phyloP scores from a whole-genome alignment of 2,329 filamentous ascomycete genomes.

The Xylariaceae sp. region DNA sequence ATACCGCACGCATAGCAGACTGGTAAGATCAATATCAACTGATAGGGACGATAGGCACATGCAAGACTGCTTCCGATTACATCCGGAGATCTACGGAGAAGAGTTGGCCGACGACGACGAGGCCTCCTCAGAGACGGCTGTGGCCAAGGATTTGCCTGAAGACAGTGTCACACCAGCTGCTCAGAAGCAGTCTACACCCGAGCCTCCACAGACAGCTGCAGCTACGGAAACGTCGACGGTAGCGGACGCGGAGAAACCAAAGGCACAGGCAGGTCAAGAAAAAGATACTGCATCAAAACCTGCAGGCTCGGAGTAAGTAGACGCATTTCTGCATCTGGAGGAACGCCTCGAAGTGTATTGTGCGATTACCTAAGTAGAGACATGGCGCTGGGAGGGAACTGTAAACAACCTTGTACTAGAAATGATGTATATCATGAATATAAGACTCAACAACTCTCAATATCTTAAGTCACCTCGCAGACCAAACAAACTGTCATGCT shows the following conservation, averaged over 20 bases:
- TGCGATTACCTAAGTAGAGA: too few relatives aligned
- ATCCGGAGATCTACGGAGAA: constrained; percentile 88
- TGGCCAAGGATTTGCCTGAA: constrained; percentile 20
- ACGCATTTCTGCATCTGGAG: too few relatives aligned
- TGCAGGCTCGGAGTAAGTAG: neutral
- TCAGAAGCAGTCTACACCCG: constrained; percentile 15
- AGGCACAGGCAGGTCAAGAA: constrained; percentile 4
- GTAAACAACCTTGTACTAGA: constrained; percentile 9
- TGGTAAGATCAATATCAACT: constrained; percentile 28
- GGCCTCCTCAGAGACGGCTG: constrained; percentile 19
- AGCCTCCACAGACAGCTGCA: constrained; percentile 4
- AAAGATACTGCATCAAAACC: neutral
- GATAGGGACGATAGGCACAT: constrained; percentile 61
- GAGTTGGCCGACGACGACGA: constrained; percentile 75
- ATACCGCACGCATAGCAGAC: neutral
- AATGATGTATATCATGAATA: constrained; percentile 16
- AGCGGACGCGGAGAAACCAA: constrained; percentile 10
- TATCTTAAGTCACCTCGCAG: too few relatives aligned
- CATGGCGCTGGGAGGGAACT: constrained; percentile 3
- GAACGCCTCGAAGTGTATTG: too few relatives aligned
- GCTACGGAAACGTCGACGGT: constrained; percentile 5
- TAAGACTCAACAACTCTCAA: constrained; percentile 4
- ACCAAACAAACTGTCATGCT: too few relatives aligned
- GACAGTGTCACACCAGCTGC: constrained; percentile 19
- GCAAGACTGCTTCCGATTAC: constrained; percentile 93